Conservation (phyloP, 148 eudicot species). For the Rheum nobile region DNA sequence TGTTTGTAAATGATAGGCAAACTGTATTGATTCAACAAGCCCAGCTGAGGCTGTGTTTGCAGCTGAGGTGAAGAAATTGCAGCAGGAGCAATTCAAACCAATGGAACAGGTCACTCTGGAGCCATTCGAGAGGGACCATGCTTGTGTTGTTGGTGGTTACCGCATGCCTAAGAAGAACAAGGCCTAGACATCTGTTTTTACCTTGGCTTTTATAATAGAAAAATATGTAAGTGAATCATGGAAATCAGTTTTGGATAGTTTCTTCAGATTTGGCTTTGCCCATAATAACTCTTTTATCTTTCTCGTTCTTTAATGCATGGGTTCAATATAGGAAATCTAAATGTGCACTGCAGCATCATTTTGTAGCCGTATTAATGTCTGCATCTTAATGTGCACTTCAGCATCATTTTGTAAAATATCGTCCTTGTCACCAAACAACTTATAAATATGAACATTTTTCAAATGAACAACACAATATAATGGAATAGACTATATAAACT, state of each 20-base stretch:
- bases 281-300: not conserved
- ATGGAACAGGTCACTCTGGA: conserved; percentile 84
- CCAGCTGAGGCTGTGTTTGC: conserved; percentile 92
- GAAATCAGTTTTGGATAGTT: not conserved
- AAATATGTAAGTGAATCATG: not conserved
- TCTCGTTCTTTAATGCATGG: not conserved
- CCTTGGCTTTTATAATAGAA: too few relatives aligned
- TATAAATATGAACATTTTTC: too few relatives aligned
- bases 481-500: too few relatives aligned
- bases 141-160: conserved; percentile 85
- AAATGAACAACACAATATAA: too few relatives aligned
- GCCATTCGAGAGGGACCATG: conserved; percentile 89
- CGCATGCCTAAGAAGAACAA: conserved; percentile 80
- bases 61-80: conserved; percentile 76
- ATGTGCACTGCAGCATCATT: not conserved
- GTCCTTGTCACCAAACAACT: too few relatives aligned
- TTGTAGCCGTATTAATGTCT: not conserved
- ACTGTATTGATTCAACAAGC: conserved; percentile 85
- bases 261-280: not conserved
- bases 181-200: conserved; percentile 16
- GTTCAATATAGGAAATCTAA: not conserved
- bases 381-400: too few relatives aligned
- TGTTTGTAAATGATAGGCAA: conserved; percentile 36
- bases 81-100: conserved; percentile 83
- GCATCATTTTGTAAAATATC: too few relatives aligned